Evolutionary conservation across 1,284 basidiomycete species (phyloP).

Genomic region (Papiliotrema flavescens): DNA sequence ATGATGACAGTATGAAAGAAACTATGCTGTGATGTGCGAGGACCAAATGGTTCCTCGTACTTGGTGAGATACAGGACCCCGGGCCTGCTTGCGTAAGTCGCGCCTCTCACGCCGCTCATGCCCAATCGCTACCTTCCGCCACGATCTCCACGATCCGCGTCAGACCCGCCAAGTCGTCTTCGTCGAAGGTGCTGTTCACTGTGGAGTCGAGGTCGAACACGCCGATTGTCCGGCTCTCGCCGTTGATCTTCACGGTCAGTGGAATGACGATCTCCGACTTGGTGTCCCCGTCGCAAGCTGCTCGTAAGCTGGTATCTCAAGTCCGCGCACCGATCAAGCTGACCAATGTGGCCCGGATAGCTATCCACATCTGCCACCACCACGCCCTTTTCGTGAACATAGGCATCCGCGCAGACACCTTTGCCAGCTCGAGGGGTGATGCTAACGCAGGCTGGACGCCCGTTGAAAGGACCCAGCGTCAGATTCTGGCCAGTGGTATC

Average conservation of each 20-base stretch:
- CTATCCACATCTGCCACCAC: conserved; percentile 68
- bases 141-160: conserved; percentile 65
- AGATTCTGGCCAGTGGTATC: conserved; percentile 36
- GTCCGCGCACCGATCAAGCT: conserved; percentile 4
- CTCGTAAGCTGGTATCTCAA: neutral
- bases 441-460: conserved; percentile 80
- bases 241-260: conserved; percentile 47
- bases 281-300: conserved; percentile 77
- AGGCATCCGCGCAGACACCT: conserved; percentile 81
- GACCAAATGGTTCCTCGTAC: too few species aligned
- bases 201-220: conserved; percentile 84
- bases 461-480: conserved; percentile 77
- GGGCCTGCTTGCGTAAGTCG: too few species aligned
- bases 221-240: conserved; percentile 56
- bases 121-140: conserved; percentile 38
- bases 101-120: neutral
- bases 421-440: conserved; percentile 61
- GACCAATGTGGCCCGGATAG: conserved; percentile 76
- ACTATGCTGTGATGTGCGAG: too few species aligned
- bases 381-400: conserved; percentile 56
- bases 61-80: too few species aligned
- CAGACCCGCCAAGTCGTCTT: conserved; percentile 67
- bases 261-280: conserved; percentile 83
- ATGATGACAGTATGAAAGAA: too few species aligned
- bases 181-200: conserved; percentile 64